Base-by-base conservation (phyloP, 129 eudicot species). In the Pulicaria dysenterica region DNA sequence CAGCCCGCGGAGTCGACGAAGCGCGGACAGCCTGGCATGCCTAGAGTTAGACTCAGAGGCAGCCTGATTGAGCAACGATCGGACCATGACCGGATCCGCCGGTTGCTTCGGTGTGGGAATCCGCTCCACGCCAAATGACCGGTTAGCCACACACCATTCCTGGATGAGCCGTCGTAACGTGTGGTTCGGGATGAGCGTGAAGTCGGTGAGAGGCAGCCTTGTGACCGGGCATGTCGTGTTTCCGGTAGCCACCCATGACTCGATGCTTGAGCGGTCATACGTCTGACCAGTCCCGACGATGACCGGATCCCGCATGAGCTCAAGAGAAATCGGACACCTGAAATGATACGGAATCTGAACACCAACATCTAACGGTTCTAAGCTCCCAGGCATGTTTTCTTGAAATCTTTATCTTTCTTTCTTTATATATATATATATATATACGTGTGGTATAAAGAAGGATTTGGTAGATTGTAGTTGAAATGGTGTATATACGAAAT, bases 21-120 rank as follows among this genome's bases (percentile, higher is more conserved):
- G 51, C 6, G 96, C 98, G 4, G 85, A 59, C 54, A 92, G 67
- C 62, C 98, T 72, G 55, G 75, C 74, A 63, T 78, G 81, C 40
- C 77, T 66, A 16, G 83, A 66, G 24, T 66, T 80, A 38, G 92
- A 82, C 31, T 37, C 85, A 5, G 91, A 81, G 1, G 77, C 74
- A 7, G 90, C 91, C 64, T 92, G 98, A 74, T 46, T 72, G 11
- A 92, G 77, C 8, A 92, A 67, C 2, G 87, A 74, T 49, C 96
- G 82, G 7, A 92, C 89, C 60, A 83, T 19, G 13, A 76, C 78
- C 31, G 98, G 96, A 16, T 92, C 96, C 12, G 91, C 96, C 3
- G 98, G 98, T 69, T 91, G 97, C 45, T 89, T 92, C 5, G 98
- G 98, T 15, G 98, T 92, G 4, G 98, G 98, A 13, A 92, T 92